Evolutionary conservation across 1,139 yeast genomes (phyloP).

Genomic region (Taphrina deformans): DNA sequence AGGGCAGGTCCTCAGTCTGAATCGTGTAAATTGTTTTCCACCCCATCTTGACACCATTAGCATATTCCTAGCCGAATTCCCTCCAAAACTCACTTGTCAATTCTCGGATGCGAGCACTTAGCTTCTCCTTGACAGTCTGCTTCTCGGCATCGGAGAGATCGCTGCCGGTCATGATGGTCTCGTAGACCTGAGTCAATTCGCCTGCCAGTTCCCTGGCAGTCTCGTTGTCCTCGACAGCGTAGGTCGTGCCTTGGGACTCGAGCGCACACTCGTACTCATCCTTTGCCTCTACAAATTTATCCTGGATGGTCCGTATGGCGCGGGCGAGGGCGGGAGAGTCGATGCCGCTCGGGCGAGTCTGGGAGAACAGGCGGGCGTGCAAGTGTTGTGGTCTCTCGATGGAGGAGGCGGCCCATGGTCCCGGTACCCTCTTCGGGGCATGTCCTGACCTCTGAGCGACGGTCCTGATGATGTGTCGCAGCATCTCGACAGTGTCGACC

Average conservation of each 20-base stretch:
- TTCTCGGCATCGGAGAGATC: conserved; percentile 17
- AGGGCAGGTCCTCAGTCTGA: conserved; percentile 1
- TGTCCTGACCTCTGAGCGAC: no score
- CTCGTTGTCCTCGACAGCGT: conserved; percentile 31
- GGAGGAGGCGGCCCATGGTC: no score
- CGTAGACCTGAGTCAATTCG: conserved; percentile 18
- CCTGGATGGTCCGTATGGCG: conserved; percentile 17
- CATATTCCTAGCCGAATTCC: no score
- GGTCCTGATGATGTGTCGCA: background rate
- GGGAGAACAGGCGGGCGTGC: background rate
- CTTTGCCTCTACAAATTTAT: conserved; percentile 28
- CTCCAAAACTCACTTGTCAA: conserved; percentile 7
- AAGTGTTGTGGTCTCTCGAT: no score
- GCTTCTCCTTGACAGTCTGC: conserved; percentile 31
- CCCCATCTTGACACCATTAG: conserved; percentile 6
- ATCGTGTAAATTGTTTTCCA: conserved; percentile 32
- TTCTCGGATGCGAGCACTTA: conserved; percentile 22
- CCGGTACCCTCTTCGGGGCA: no score
- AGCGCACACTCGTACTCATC: conserved; percentile 28
- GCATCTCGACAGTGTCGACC: no score
- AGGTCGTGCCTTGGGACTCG: conserved; percentile 27
- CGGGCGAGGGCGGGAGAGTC: conserved; percentile 15
- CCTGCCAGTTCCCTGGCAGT: conserved; percentile 21
- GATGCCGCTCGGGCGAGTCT: background rate
- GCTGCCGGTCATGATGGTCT: conserved; percentile 13